Evolutionary conservation across 1,284 basidiomycete genomes (phyloP), one percentile per base, ranked within the genome.

Genomic region (Xanthoconium separans): DNA sequence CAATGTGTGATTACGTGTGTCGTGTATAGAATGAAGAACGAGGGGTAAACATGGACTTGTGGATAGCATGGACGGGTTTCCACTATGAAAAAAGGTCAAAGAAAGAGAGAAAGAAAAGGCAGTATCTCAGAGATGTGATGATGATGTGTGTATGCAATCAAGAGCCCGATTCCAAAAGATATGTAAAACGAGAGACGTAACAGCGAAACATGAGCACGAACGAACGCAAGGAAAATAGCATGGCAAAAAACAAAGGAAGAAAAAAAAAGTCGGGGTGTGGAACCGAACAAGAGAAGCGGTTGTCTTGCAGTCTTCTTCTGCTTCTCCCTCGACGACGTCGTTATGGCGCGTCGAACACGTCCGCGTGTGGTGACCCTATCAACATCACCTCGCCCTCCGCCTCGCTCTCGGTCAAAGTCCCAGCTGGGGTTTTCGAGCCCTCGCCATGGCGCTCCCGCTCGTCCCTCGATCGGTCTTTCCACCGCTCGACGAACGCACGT

Each of bases 321-420:
- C 13, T 24, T 18, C 13, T 22, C 24, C 24, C 6, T 51, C 29
- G 50, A 24, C 13, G 16, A 20, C 24, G 27, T 20, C 27, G 5
- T 54, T 43, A 58, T 7, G 24, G 47, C n/a, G 33, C 12, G 11
- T 59, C 60, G 12, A 51, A 48, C 1, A 30, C 16, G 2, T 57
- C 54, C 1, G 47, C 16, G 3, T 47, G 49, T 1, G 42, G 45
- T 0, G 60, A 58, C n/a, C 61, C 61, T 2, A 65, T 65, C 40
- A 62, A 3, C 61, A 65, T 62, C 29, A 65, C 63, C 22, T 61
- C 63, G 0, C 61, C 61, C 16, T 48, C 54, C 0, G 3, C 63
- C 22, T 58, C 63, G 0, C 58, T 59, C n/a, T 48, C 54, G 24
- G 24, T 6, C 24, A 24, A 24, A 24, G 24, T 24, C 3, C 24